These are phyloP conservation scores for Logfia minima DNA, from an alignment of 129 eudicot species.

Conservation along the genomic window DNA sequence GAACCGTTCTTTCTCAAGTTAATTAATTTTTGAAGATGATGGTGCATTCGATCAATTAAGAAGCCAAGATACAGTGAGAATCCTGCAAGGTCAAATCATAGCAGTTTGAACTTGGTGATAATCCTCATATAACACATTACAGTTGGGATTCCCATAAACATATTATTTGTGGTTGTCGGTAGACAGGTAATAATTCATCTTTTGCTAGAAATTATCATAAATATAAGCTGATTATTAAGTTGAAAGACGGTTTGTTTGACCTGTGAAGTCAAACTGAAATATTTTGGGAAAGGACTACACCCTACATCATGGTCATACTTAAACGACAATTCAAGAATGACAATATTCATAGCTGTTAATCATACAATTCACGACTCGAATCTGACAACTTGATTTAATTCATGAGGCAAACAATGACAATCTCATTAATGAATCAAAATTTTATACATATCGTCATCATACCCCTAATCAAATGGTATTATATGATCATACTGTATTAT, in stretches of 20 bases:
- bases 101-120: not conserved
- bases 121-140: not conserved
- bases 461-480: not conserved
- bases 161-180: not conserved
- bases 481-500: not conserved
- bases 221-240: not conserved
- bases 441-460: not conserved
- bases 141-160: not conserved
- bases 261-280: slow-evolving; percentile 19
- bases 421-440: not conserved
- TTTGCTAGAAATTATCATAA: not conserved
- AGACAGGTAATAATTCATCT: not conserved
- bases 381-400: not conserved
- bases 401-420: not conserved
- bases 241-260: slow-evolving; percentile 2
- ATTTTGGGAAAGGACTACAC: not conserved
- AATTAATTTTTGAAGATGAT: slow-evolving; percentile 63
- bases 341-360: not conserved
- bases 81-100: slow-evolving; percentile 52
- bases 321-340: not conserved
- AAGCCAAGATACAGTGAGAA: slow-evolving; percentile 86
- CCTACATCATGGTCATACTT: not conserved
- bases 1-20: slow-evolving; percentile 51
- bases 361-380: not conserved
- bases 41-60: slow-evolving; percentile 89